phyloP scores from a whole-genome alignment of 345 rosid genomes.

The Firmiana major region DNA sequence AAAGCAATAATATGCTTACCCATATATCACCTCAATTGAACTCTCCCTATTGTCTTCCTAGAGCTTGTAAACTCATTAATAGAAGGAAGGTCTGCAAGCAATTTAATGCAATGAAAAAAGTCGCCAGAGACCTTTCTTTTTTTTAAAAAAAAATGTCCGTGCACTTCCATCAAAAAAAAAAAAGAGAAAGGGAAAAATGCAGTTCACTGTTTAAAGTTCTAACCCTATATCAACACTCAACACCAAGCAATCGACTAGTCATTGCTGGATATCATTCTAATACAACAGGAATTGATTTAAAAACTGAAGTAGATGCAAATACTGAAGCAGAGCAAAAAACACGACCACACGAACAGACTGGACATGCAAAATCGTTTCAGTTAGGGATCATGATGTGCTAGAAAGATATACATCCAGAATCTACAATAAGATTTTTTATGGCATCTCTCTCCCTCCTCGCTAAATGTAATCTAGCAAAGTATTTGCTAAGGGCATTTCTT shows the following conservation, averaged over 20 bases:
- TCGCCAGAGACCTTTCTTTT: background rate
- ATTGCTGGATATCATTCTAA: background rate
- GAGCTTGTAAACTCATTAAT: background rate
- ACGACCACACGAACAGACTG: background rate
- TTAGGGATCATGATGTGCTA: background rate
- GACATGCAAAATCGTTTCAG: background rate
- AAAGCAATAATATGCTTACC: background rate
- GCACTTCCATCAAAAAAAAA: background rate
- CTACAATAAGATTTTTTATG: background rate
- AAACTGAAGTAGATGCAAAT: background rate
- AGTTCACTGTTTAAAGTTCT: background rate
- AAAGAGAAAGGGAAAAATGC: background rate
- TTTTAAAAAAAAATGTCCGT: background rate
- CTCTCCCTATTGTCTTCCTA: background rate
- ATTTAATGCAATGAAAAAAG: background rate
- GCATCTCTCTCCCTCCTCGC: background rate
- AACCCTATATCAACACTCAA: background rate
- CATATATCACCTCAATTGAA: background rate
- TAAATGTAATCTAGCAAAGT: background rate
- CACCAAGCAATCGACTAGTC: background rate
- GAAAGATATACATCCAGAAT: background rate
- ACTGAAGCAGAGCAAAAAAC: background rate
- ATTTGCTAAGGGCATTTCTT: background rate
- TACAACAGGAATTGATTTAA: background rate
- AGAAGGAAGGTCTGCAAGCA: background rate